Conservation (phyloP, 129 eudicot species). For the Erigeron canadensis region DNA sequence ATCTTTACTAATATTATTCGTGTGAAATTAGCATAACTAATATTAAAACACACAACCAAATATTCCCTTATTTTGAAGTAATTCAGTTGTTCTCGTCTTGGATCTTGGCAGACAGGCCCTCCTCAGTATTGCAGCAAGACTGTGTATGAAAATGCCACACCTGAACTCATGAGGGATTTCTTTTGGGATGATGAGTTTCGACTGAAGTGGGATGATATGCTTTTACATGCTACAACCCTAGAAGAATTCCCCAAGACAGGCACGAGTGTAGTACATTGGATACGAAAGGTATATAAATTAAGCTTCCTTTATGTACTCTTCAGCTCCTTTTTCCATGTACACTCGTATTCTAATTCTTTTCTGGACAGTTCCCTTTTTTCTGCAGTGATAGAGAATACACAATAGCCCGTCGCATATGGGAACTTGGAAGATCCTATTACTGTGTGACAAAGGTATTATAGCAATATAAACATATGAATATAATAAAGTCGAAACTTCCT, state of each 20-base stretch:
- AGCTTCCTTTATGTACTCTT: background rate
- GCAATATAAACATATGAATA: background rate
- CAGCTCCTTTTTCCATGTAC: no score
- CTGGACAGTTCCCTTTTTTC: constrained; percentile 78
- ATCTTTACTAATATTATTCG: no score
- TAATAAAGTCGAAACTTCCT: background rate
- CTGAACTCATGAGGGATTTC: constrained; percentile 79
- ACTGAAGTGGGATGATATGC: constrained; percentile 87
- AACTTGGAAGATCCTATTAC: constrained; percentile 63
- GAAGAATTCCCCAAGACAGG: constrained; percentile 76
- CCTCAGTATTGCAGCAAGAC: constrained; percentile 84
- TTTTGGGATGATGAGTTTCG: constrained; percentile 88
- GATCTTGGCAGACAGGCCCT: constrained; percentile 56
- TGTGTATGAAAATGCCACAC: constrained; percentile 72
- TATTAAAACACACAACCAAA: background rate
- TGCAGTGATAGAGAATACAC: constrained; percentile 89
- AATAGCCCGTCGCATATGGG: constrained; percentile 85
- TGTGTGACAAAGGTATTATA: constrained; percentile 75
- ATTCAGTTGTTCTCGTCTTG: constrained; percentile 2
- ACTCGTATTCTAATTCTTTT: background rate
- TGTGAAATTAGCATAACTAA: background rate
- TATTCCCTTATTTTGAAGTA: background rate
- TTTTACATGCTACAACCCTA: constrained; percentile 46
- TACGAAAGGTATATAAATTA: constrained; percentile 51
- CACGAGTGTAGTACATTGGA: constrained; percentile 79